Percentiles rank a stretch among this genome's conserved stretches.
phyloP scores from a whole-genome alignment of 176 grass and related monocot species.

The Bolboschoenus planiculmis region DNA sequence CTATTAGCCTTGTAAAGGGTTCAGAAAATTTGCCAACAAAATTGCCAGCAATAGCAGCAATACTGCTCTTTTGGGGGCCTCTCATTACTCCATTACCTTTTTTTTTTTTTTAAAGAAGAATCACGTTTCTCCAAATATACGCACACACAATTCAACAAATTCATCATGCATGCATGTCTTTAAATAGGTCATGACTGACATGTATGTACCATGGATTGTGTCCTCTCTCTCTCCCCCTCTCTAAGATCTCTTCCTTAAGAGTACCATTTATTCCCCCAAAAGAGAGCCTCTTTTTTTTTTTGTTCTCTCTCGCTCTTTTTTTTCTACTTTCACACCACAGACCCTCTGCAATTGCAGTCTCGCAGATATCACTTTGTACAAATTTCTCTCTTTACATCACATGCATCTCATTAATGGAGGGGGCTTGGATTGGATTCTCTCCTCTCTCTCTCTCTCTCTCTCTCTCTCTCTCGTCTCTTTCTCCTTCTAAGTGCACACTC shows the following conservation, averaged over 20 bases:
- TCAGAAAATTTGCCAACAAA: conserved; percentile 10
- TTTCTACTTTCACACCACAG: background rate
- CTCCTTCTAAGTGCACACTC: conserved; percentile 31
- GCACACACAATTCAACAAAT: background rate
- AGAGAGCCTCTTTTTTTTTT: background rate
- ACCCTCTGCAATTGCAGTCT: conserved; percentile 12
- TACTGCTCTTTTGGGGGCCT: background rate
- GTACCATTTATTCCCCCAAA: background rate
- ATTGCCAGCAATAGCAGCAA: conserved; percentile 3
- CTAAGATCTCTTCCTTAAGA: background rate
- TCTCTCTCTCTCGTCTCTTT: conserved; percentile 21
- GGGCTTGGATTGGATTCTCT: background rate
- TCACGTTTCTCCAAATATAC: background rate
- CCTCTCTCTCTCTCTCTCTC: background rate
- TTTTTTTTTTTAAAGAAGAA: conserved; percentile 10
- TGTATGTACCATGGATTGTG: background rate
- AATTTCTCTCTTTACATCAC: conserved; percentile 19
- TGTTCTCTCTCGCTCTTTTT: too few species aligned
- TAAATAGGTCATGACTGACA: background rate
- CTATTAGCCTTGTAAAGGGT: background rate
- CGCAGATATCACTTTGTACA: conserved; percentile 24
- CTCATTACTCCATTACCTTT: background rate
- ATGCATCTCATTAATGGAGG: conserved; percentile 33
- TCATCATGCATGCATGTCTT: conserved; percentile 21
- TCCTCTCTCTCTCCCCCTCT: background rate